Conservation (phyloP, 768 basidiomycete genomes). For the Boletus tomentosulus region DNA sequence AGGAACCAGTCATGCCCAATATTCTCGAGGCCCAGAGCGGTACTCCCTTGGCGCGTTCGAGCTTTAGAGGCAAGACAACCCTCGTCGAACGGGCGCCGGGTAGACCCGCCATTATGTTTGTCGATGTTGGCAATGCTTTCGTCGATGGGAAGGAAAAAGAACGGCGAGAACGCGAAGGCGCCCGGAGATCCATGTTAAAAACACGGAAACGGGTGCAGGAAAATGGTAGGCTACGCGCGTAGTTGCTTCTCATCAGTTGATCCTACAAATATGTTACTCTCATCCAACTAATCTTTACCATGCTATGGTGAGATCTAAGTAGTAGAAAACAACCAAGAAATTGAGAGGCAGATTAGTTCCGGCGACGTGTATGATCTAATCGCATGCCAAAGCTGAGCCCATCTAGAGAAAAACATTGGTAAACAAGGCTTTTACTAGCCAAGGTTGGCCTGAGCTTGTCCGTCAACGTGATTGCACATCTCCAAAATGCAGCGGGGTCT, state of each 20-base stretch:
- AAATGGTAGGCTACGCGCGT: slow-evolving; percentile 6
- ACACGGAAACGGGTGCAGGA: slow-evolving; percentile 28
- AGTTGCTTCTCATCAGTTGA: background rate
- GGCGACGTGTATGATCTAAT: no score
- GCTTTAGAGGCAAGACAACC: slow-evolving; percentile 35
- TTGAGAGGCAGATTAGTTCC: no score
- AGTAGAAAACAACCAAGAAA: slow-evolving; percentile 12
- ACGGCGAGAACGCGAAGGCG: slow-evolving; percentile 46
- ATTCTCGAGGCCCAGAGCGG: slow-evolving; percentile 47
- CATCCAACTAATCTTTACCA: background rate
- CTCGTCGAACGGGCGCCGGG: slow-evolving; percentile 38
- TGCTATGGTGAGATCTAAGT: background rate
- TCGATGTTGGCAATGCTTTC: slow-evolving; percentile 73
- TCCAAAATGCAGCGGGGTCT: slow-evolving; percentile 79
- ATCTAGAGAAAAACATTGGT: slow-evolving; percentile 11
- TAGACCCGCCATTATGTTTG: slow-evolving; percentile 58
- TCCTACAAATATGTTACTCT: background rate
- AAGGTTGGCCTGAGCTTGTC: background rate
- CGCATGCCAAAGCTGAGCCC: no score
- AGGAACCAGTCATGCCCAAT: slow-evolving; percentile 65
- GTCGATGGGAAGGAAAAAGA: slow-evolving; percentile 52
- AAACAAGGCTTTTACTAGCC: background rate
- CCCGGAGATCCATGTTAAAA: slow-evolving; percentile 40
- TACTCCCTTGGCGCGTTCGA: slow-evolving; percentile 36
- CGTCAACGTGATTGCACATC: slow-evolving; percentile 3